Percentiles rank a stretch among this genome's conserved stretches.
Evolutionary conservation across 495 filamentous ascomycete genomes (phyloP).

Genomic region (Penicillium cataractarum): DNA sequence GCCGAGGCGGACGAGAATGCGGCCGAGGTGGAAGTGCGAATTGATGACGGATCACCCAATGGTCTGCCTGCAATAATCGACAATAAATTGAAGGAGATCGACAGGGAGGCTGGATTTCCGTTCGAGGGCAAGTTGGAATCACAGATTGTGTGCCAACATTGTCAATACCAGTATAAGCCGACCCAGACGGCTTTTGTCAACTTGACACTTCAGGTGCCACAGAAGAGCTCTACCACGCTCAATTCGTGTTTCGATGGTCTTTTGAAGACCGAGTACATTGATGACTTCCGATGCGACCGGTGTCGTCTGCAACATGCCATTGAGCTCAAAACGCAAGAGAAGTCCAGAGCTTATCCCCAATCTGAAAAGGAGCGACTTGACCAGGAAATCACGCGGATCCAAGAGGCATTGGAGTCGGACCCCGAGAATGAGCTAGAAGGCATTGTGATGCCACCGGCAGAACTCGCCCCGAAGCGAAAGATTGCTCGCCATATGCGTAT

Average conservation of each 20-base stretch:
- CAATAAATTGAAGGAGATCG: conserved; percentile 47
- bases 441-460: conserved; percentile 72
- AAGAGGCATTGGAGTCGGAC: conserved; percentile 67
- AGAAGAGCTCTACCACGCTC: conserved; percentile 66
- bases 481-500: conserved; percentile 88
- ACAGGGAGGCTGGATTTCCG: conserved; percentile 75
- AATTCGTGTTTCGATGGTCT: conserved; percentile 86
- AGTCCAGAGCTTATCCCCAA: conserved; percentile 45
- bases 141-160: conserved; percentile 89
- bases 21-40: conserved; percentile 43
- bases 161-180: conserved; percentile 84
- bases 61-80: conserved; percentile 48
- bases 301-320: conserved; percentile 85
- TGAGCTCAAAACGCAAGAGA: conserved; percentile 52
- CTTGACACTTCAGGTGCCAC: conserved; percentile 88
- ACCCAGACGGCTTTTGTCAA: conserved; percentile 86
- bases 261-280: conserved; percentile 93
- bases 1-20: conserved; percentile 26
- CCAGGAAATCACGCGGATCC: conserved; percentile 56
- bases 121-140: conserved; percentile 87
- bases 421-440: conserved; percentile 76
- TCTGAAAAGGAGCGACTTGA: conserved; percentile 58
- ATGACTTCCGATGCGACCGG: conserved; percentile 93
- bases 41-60: conserved; percentile 45
- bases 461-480: conserved; percentile 73